These are phyloP conservation scores for Escallonia herrerae DNA, from an alignment of 129 eudicot species.

Conservation along the genomic window DNA sequence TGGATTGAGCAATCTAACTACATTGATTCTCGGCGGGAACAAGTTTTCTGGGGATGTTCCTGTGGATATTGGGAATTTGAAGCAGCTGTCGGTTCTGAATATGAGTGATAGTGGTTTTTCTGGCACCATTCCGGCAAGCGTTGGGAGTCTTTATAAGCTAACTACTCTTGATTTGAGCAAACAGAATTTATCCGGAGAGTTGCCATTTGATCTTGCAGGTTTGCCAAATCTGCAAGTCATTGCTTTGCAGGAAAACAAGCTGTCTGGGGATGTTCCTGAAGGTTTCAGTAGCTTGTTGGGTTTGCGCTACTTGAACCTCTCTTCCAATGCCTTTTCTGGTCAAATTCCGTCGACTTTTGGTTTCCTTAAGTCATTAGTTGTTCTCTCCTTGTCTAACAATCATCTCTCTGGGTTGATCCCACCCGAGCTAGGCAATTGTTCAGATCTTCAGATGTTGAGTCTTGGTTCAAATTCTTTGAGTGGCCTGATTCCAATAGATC, in stretches of 20 bases:
- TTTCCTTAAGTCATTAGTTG: constrained; percentile 50
- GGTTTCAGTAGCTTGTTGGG: constrained; percentile 81
- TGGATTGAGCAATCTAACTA: constrained; percentile 46
- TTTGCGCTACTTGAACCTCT: constrained; percentile 64
- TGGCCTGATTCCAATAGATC: constrained; percentile 46
- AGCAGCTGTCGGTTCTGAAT: constrained; percentile 43
- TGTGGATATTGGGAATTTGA: constrained; percentile 45
- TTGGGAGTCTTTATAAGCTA: constrained; percentile 56
- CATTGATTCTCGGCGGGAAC: constrained; percentile 51
- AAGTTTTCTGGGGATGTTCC: constrained; percentile 57
- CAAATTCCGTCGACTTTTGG: constrained; percentile 66
- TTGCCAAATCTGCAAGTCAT: constrained; percentile 69
- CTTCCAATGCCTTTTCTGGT: constrained; percentile 67
- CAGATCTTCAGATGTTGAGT: constrained; percentile 48
- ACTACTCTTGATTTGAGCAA: constrained; percentile 67
- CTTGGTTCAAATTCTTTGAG: constrained; percentile 48
- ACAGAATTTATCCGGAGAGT: constrained; percentile 62
- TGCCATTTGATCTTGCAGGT: constrained; percentile 70
- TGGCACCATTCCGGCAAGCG: constrained; percentile 57
- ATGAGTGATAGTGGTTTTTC: constrained; percentile 56
- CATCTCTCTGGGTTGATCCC: constrained; percentile 64
- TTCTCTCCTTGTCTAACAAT: constrained; percentile 67
- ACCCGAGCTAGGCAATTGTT: constrained; percentile 72
- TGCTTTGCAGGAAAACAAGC: constrained; percentile 64
- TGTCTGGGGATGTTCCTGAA: constrained; percentile 72